phyloP scores from a whole-genome alignment of 2,329 filamentous ascomycete genomes.

The Alternaria incomplexa region DNA sequence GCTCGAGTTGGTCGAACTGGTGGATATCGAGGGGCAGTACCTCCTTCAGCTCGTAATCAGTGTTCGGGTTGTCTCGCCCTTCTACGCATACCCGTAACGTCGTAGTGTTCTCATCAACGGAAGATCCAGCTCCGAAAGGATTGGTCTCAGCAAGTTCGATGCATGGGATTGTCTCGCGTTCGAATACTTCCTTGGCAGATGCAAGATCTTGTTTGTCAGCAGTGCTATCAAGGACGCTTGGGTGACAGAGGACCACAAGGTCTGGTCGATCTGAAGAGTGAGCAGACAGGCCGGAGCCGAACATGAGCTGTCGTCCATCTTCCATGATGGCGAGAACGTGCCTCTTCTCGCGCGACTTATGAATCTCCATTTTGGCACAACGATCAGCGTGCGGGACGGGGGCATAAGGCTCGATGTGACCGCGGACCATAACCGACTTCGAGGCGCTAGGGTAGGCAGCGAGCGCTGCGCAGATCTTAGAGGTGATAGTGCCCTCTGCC shows the following conservation, averaged over 20 bases:
- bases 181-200: constrained; percentile 32
- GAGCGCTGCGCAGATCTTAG: constrained; percentile 41
- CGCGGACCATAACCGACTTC: constrained; percentile 43
- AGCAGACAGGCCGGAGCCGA: constrained; percentile 17
- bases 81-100: constrained; percentile 42
- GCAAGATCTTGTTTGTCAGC: constrained; percentile 26
- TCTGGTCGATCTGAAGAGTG: constrained; percentile 26
- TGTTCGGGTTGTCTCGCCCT: constrained; percentile 26
- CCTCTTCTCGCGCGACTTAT: constrained; percentile 10
- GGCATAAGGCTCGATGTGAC: constrained; percentile 41
- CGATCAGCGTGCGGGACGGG: constrained; percentile 38
- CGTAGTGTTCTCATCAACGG: constrained; percentile 19
- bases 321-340: constrained; percentile 27
- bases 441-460: constrained; percentile 38
- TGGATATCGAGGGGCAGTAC: constrained; percentile 42
- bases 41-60: constrained; percentile 36
- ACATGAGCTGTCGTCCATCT: constrained; percentile 30
- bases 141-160: constrained; percentile 40
- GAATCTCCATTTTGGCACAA: constrained; percentile 27
- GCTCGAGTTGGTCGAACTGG: constrained; percentile 41
- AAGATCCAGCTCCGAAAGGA: constrained; percentile 32
- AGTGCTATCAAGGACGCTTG: constrained; percentile 9
- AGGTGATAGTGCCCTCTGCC: constrained; percentile 38
- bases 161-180: constrained; percentile 31
- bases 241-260: constrained; percentile 43